phyloP scores from a whole-genome alignment of 2,329 filamentous ascomycete genomes.

The Cladosporium cucumerinum region DNA sequence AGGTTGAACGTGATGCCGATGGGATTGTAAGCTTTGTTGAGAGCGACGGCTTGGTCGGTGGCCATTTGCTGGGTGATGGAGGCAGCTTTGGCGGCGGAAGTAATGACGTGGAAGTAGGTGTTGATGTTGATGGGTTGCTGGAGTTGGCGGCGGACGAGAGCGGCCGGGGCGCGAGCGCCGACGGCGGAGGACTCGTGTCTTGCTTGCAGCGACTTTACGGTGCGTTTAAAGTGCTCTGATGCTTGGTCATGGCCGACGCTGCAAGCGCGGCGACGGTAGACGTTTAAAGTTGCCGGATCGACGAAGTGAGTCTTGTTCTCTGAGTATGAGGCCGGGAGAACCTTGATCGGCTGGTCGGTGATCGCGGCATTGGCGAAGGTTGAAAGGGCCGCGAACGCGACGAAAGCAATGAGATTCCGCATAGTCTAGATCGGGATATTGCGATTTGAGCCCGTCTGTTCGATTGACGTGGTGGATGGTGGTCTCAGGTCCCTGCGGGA shows the following conservation, averaged over 20 bases:
- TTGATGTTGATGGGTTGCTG: slow-evolving; percentile 37
- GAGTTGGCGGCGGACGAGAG: slow-evolving; percentile 25
- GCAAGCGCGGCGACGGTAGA: slow-evolving; percentile 42
- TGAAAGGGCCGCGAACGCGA: slow-evolving; percentile 17
- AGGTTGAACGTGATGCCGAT: slow-evolving; percentile 54
- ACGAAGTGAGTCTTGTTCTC: slow-evolving; percentile 24
- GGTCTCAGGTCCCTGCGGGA: slow-evolving; percentile 16
- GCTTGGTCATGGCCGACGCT: slow-evolving; percentile 38
- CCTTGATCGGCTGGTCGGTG: slow-evolving; percentile 6
- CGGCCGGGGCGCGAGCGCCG: slow-evolving; percentile 8
- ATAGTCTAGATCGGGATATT: slow-evolving; percentile 15
- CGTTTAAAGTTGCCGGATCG: slow-evolving; percentile 27
- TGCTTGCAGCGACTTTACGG: slow-evolving; percentile 36
- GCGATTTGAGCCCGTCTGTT: neutral
- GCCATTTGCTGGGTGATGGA: slow-evolving; percentile 43
- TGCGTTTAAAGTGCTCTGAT: slow-evolving; percentile 39
- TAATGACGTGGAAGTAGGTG: slow-evolving; percentile 47
- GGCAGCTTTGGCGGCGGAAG: slow-evolving; percentile 35
- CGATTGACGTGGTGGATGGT: slow-evolving; percentile 3
- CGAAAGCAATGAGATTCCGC: slow-evolving; percentile 18
- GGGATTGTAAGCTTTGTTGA: slow-evolving; percentile 46
- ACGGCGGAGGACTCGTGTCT: slow-evolving; percentile 26
- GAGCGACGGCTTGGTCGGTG: slow-evolving; percentile 35
- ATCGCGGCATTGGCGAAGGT: slow-evolving; percentile 16
- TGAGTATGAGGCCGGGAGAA: neutral